phyloP scores from a whole-genome alignment of 2,329 filamentous ascomycete genomes.

The Chaetomium globosum region DNA sequence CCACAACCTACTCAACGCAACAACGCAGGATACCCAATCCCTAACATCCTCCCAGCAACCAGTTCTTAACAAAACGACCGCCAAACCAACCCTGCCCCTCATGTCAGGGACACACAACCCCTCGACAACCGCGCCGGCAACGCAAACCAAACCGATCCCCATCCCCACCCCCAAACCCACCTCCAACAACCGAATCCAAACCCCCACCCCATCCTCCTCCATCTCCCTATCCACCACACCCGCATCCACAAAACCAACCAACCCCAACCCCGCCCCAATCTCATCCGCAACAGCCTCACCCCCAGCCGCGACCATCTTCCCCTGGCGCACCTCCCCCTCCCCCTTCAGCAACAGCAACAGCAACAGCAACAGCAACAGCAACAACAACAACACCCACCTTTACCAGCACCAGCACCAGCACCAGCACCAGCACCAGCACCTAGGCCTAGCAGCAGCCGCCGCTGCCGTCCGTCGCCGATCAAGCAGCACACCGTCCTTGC shows the following conservation, averaged over 20 bases:
- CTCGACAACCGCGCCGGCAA: not conserved
- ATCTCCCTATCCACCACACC: not conserved
- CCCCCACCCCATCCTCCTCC: not conserved
- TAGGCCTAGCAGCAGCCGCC: not conserved
- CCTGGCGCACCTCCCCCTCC: conserved; percentile 23
- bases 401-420: not conserved
- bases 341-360: conserved; percentile 5
- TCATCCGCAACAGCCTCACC: not conserved
- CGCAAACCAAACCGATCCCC: not conserved
- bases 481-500: not conserved
- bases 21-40: not conserved
- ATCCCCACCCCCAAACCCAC: not conserved
- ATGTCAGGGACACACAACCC: not conserved
- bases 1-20: not conserved
- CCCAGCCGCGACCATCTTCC: conserved; percentile 8
- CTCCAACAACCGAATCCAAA: not conserved
- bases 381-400: not conserved
- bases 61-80: not conserved
- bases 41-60: conserved; percentile 7
- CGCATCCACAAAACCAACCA: not conserved
- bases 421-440: not conserved
- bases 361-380: no score
- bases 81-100: not conserved
- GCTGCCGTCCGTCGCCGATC: not conserved
- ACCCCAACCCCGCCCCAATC: not conserved